These are phyloP conservation scores for Coemansia aciculifera DNA, from an alignment of 192 early-diverging fungal species.

Conservation along the genomic window DNA sequence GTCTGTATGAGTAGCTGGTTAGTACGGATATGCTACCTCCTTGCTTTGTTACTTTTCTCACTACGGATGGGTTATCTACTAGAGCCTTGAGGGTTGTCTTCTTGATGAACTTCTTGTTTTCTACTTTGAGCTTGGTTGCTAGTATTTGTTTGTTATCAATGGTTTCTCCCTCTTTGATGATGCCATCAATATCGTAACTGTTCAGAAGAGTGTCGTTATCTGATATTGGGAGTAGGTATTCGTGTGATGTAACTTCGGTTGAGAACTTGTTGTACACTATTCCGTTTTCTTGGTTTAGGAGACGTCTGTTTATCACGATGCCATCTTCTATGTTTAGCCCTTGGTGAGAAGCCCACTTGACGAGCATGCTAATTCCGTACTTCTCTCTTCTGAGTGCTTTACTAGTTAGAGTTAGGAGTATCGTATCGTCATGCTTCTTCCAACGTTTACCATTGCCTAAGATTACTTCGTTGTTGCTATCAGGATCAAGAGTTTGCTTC, in stretches of 20 bases:
- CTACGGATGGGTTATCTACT: not conserved
- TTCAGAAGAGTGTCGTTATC: not conserved
- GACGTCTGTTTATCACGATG: constrained; percentile 3
- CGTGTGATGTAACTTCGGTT: not conserved
- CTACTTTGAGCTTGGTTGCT: not conserved
- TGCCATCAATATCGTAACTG: not conserved
- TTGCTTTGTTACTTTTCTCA: not conserved
- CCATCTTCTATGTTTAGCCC: constrained; percentile 12
- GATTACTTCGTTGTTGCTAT: not conserved
- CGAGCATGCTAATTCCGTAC: not conserved
- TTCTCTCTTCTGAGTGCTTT: not conserved
- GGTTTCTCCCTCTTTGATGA: not conserved
- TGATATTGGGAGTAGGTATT: not conserved
- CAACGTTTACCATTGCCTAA: not conserved
- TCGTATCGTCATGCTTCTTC: not conserved
- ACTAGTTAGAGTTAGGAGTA: not conserved
- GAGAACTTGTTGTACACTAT: constrained; percentile 1
- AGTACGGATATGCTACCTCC: not conserved
- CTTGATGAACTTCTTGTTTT: not conserved
- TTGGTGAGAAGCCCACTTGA: not conserved
- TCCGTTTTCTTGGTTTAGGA: not conserved
- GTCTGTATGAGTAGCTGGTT: not conserved
- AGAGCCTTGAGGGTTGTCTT: not conserved
- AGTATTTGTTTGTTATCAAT: not conserved
- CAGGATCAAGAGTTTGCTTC: constrained; percentile 13